Evolutionary conservation across 2,329 filamentous ascomycete species (phyloP).

Genomic region (Bipolaris gigantea): DNA sequence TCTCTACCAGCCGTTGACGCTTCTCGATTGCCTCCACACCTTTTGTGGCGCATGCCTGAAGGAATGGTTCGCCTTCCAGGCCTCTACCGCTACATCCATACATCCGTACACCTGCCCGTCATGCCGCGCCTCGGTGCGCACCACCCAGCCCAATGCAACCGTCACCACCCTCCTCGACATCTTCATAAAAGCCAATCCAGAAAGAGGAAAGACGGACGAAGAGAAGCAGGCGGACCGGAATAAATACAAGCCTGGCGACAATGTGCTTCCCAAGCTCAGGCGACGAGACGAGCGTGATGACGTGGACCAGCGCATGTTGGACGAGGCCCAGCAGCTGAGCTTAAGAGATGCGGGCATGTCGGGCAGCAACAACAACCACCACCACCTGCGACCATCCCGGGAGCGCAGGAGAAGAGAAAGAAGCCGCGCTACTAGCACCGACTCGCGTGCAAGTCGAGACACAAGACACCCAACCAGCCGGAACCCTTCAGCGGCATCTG

Average conservation of each 20-base stretch:
- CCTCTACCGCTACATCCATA: slow-evolving; percentile 57
- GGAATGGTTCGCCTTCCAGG: slow-evolving; percentile 91
- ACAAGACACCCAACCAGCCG: slow-evolving; percentile 32
- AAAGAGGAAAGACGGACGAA: slow-evolving; percentile 65
- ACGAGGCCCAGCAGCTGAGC: slow-evolving; percentile 73
- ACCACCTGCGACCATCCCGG: slow-evolving; percentile 44
- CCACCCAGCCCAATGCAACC: slow-evolving; percentile 86
- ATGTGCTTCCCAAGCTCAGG: slow-evolving; percentile 68
- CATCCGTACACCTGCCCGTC: slow-evolving; percentile 84
- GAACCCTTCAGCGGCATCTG: slow-evolving; percentile 24
- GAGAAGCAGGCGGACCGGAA: slow-evolving; percentile 77
- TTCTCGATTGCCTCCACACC: slow-evolving; percentile 91
- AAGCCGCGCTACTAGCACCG: slow-evolving; percentile 45
- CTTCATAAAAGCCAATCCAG: slow-evolving; percentile 78
- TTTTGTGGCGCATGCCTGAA: slow-evolving; percentile 95
- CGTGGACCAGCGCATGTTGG: slow-evolving; percentile 69
- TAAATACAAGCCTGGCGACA: slow-evolving; percentile 80
- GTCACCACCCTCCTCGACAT: slow-evolving; percentile 89
- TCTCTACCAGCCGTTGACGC: slow-evolving; percentile 84
- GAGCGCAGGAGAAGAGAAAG: slow-evolving; percentile 41
- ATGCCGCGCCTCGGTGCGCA: slow-evolving; percentile 83
- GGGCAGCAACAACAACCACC: slow-evolving; percentile 45
- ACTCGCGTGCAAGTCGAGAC: slow-evolving; percentile 31
- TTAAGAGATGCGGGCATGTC: slow-evolving; percentile 66
- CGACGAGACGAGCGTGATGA: slow-evolving; percentile 58